Percentiles rank a stretch among this genome's conserved stretches.
phyloP scores from a whole-genome alignment of 495 filamentous ascomycete species.

The Neurospora sp. region DNA sequence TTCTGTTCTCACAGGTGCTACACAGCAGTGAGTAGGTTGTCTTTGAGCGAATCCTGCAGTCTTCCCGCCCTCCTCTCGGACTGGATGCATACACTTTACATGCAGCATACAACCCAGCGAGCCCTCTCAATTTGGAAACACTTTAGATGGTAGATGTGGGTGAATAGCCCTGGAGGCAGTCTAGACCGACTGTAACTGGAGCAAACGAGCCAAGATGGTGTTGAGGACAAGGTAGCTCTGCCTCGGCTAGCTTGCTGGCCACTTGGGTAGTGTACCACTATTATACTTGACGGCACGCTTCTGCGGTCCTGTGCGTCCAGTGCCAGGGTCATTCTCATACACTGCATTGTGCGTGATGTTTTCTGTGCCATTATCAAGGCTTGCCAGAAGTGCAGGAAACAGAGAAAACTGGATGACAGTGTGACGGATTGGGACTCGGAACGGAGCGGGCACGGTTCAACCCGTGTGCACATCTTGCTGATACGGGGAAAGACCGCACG shows the following conservation, averaged over 20 bases:
- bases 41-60: neutral
- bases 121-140: neutral
- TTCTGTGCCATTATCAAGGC: neutral
- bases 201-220: neutral
- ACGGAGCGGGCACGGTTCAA: neutral
- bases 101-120: neutral
- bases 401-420: neutral
- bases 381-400: neutral
- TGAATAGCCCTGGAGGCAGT: neutral
- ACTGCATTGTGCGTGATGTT: neutral
- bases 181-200: neutral
- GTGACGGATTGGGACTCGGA: neutral
- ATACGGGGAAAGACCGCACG: neutral
- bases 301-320: neutral
- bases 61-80: neutral
- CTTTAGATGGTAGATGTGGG: neutral
- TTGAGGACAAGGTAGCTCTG: neutral
- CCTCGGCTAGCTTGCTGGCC: neutral
- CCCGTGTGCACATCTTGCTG: neutral
- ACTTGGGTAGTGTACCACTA: neutral
- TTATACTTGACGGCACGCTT: neutral
- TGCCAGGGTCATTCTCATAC: neutral
- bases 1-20: neutral
- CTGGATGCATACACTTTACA: neutral
- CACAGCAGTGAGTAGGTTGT: neutral